These are phyloP conservation scores for Beverwykella pulmonaria DNA, from an alignment of 495 filamentous ascomycete genomes.

Conservation along the genomic window DNA sequence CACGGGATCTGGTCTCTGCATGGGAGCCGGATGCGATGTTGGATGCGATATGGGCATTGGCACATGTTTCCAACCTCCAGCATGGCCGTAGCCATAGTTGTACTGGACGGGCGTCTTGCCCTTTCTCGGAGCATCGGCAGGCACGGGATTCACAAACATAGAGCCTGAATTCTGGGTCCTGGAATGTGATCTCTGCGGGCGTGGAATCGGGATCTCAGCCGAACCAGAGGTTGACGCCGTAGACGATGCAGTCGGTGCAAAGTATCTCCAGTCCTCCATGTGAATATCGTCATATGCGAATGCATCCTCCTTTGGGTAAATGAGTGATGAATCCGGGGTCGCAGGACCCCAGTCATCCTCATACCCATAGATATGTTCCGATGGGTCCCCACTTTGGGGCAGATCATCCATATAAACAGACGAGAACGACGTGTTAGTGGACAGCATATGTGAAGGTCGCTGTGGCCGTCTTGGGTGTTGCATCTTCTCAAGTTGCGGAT, in stretches of 20 bases:
- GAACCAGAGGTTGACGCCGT: not conserved
- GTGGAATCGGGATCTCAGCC: not conserved
- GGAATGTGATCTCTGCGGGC: not conserved
- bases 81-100: constrained; percentile 25
- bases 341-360: constrained; percentile 21
- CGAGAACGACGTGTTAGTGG: constrained; percentile 32
- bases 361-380: constrained; percentile 7
- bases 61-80: constrained; percentile 2
- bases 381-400: constrained; percentile 2
- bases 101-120: constrained; percentile 24
- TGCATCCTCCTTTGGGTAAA: constrained; percentile 13
- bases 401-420: constrained; percentile 35
- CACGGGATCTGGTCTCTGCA: constrained; percentile 4
- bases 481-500: constrained; percentile 40
- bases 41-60: not conserved
- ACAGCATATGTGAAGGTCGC: constrained; percentile 8
- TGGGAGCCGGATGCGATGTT: not conserved
- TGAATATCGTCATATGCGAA: not conserved
- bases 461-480: constrained; percentile 30
- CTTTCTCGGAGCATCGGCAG: not conserved
- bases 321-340: constrained; percentile 22
- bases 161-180: not conserved
- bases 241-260: not conserved
- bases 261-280: constrained; percentile 3
- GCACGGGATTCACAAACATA: not conserved